Evolutionary conservation across 441 rosid genomes (phyloP), one percentile per base, ranked within the genome.

Genomic region (Adansonia grandidieri): DNA sequence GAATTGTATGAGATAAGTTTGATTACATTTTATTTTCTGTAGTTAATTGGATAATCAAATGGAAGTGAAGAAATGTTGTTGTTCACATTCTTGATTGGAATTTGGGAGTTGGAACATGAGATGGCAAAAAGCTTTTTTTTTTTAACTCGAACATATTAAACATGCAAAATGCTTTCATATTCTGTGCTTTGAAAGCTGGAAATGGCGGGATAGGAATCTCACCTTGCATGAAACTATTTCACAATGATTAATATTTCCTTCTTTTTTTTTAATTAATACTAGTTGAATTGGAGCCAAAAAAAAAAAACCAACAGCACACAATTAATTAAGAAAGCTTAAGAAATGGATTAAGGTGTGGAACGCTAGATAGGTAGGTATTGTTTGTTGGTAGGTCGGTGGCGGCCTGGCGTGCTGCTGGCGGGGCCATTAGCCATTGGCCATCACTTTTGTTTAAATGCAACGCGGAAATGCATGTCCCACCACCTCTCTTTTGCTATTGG

Each of bases 391-490:
- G 28, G 44, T 28, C 60, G 11, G 42, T 37, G 42, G 42, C 42
- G 42, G 42, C 42, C 42, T 5, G 42, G 42, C 42, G 6, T 37
- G 5, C 42, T 5, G 42, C 42, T 5, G 6, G 61, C 74, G 24
- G 63, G 19, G 80, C 75, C 84, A 58, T 32, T 20, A 0, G 44
- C 51, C 60, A 17, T 60, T 37, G 42, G 42, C 42, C 42, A 37
- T 37, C 50, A 7, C 9, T 67, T 74, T 45, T 42, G 28, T 19
- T 45, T 53, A 74, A 81, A 75, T 54, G 70, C 58, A 37, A 37
- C 42, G 42, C 42, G 42, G 42, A 37, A 37, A 37, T 37, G 42
- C 42, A 37, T 37, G 42, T 37, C 42, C 14, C 13, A 74, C 73
- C 75, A 22, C 9, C 5, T 32, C 15, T 20, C 14, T 8, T 58